These are phyloP conservation scores for Mycena chlorophos DNA, from an alignment of 768 basidiomycete genomes.

Conservation along the genomic window DNA sequence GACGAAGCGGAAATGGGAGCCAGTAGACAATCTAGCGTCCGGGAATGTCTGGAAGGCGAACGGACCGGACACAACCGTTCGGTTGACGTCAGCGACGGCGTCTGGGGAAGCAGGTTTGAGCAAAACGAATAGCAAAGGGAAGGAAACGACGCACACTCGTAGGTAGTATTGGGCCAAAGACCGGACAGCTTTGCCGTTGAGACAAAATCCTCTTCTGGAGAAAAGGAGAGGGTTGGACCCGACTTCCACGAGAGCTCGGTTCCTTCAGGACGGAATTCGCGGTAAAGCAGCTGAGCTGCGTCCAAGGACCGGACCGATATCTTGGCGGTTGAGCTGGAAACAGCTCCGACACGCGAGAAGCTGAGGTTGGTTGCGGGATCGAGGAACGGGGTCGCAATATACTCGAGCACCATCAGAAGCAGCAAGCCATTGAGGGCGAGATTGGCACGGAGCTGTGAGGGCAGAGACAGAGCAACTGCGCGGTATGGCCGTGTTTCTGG, in stretches of 20 bases:
- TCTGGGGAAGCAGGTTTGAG: constrained; percentile 36
- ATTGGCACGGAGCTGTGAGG: constrained; percentile 25
- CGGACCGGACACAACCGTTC: constrained; percentile 46
- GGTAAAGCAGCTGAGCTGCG: constrained; percentile 46
- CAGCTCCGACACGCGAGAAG: constrained; percentile 71
- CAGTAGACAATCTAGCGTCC: constrained; percentile 57
- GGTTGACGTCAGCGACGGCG: constrained; percentile 40
- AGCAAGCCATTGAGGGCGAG: constrained; percentile 18
- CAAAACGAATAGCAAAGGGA: constrained; percentile 7
- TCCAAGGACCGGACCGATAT: constrained; percentile 62
- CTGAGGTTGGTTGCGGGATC: constrained; percentile 54
- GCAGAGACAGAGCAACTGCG: constrained; percentile 34
- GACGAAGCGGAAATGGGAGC: constrained; percentile 66
- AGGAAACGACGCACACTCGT: constrained; percentile 58
- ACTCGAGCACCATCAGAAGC: constrained; percentile 38
- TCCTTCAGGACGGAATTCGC: constrained; percentile 33
- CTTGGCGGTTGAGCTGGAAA: constrained; percentile 64
- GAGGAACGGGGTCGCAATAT: constrained; percentile 53
- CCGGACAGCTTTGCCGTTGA: constrained; percentile 51
- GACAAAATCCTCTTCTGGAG: constrained; percentile 56
- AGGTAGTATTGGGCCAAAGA: constrained; percentile 69
- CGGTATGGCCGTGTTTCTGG: constrained; percentile 15
- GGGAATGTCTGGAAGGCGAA: constrained; percentile 74
- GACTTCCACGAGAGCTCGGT: constrained; percentile 48
- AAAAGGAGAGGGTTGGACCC: constrained; percentile 52